phyloP scores from a whole-genome alignment of 2,329 filamentous ascomycete species.

The Boeremia exigua region DNA sequence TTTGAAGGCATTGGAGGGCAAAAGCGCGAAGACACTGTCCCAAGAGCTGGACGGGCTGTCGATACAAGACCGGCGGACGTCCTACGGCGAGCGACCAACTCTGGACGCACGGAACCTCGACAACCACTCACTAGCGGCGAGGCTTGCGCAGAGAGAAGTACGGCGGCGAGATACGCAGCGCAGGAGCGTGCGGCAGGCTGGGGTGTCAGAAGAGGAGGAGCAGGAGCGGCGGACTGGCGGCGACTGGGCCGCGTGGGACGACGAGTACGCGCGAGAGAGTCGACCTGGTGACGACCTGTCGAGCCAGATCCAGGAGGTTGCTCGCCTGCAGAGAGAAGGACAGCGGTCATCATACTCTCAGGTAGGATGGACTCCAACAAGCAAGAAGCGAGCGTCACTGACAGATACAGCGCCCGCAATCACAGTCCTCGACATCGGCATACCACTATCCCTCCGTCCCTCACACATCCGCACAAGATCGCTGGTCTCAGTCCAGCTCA shows the following conservation, averaged over 20 bases:
- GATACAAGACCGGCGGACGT: conserved; percentile 22
- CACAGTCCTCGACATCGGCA: conserved; percentile 33
- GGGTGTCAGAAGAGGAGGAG: conserved; percentile 37
- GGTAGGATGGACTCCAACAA: conserved; percentile 17
- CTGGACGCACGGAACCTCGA: conserved; percentile 16
- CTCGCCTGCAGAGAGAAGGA: conserved; percentile 43
- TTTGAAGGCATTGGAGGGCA: conserved; percentile 35
- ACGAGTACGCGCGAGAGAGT: conserved; percentile 61
- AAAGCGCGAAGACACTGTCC: conserved; percentile 16
- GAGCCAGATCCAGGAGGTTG: conserved; percentile 59
- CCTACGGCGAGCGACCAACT: conserved; percentile 24
- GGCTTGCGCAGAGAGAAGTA: conserved; percentile 34
- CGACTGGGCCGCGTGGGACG: conserved; percentile 57
- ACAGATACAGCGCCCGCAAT: conserved; percentile 32
- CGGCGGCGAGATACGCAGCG: conserved; percentile 34
- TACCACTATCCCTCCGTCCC: conserved; percentile 56
- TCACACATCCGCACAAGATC: conserved; percentile 45
- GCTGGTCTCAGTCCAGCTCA: conserved; percentile 35
- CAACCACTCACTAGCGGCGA: conserved; percentile 32
- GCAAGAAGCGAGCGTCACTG: conserved; percentile 9
- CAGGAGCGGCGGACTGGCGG: conserved; percentile 61
- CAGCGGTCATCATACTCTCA: conserved; percentile 32
- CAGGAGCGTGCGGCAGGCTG: conserved; percentile 32
- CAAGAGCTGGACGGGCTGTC: conserved; percentile 31
- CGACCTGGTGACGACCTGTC: conserved; percentile 55